Percentiles rank a stretch among this genome's conserved stretches.
phyloP scores from a whole-genome alignment of 164 flowering plant species.

The grape (Vitis vinifera) region DNA sequence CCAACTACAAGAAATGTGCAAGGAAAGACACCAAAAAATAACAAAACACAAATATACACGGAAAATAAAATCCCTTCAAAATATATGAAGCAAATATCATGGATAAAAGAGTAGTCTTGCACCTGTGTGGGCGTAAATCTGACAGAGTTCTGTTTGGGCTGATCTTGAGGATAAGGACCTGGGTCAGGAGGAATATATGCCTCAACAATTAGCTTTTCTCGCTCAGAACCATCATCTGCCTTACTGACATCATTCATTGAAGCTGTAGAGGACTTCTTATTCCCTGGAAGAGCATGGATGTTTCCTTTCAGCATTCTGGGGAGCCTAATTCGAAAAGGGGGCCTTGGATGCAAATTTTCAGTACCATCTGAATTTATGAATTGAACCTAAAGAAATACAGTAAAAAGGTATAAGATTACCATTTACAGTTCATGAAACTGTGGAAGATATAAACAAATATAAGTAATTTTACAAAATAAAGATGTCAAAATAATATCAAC shows the following conservation, averaged over 20 bases:
- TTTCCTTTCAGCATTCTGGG: slow-evolving; percentile 56
- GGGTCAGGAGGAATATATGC: slow-evolving; percentile 90
- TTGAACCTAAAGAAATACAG: slow-evolving; percentile 46
- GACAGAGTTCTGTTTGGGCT: slow-evolving; percentile 89
- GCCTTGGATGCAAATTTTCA: slow-evolving; percentile 55
- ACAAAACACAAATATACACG: not conserved
- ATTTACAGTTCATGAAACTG: not conserved
- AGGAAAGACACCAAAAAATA: not conserved
- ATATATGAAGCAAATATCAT: not conserved
- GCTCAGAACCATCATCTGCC: slow-evolving; percentile 37
- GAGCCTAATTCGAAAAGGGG: slow-evolving; percentile 81
- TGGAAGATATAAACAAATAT: not conserved
- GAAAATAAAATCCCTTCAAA: not conserved
- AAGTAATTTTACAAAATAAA: not conserved
- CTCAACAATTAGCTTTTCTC: slow-evolving; percentile 75
- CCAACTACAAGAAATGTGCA: not conserved
- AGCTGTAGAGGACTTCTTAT: slow-evolving; percentile 36
- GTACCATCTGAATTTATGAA: slow-evolving; percentile 75
- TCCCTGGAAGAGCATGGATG: slow-evolving; percentile 63
- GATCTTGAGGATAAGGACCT: slow-evolving; percentile 99
- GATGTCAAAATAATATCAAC: slow-evolving; percentile 34
- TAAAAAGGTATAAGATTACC: not conserved
- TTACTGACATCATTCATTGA: slow-evolving; percentile 30
- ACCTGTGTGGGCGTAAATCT: slow-evolving; percentile 98
- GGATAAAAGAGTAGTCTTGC: not conserved